Conservation (phyloP, 2,329 filamentous ascomycete genomes). For the Stagonosporopsis cucurbitacearum region DNA sequence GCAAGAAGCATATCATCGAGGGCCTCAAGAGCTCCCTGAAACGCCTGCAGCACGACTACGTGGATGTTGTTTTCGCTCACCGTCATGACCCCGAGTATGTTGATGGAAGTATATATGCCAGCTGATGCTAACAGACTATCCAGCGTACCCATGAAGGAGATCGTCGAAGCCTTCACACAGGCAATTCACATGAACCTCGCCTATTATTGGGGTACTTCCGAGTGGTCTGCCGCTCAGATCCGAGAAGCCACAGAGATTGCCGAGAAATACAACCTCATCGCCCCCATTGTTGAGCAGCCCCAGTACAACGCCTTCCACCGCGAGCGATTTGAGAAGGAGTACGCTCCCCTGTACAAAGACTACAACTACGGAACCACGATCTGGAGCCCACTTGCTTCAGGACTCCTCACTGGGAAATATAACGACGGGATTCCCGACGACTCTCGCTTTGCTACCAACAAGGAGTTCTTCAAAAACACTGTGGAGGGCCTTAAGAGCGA, state of each 20-base stretch:
- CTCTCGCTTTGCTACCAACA: constrained; percentile 66
- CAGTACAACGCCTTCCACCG: constrained; percentile 69
- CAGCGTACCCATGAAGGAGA: constrained; percentile 67
- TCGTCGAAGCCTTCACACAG: constrained; percentile 63
- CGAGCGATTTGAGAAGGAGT: constrained; percentile 67
- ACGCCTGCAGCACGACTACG: constrained; percentile 69
- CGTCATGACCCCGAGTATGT: constrained; percentile 59
- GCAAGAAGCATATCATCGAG: constrained; percentile 61
- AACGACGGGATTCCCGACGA: constrained; percentile 67
- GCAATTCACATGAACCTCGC: constrained; percentile 62
- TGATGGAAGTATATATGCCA: neutral
- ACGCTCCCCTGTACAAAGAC: constrained; percentile 63
- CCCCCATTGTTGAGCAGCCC: constrained; percentile 61
- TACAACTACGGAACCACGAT: constrained; percentile 64
- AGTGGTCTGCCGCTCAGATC: constrained; percentile 67
- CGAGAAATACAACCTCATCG: constrained; percentile 68
- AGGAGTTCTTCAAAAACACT: constrained; percentile 63
- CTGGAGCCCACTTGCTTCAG: constrained; percentile 62
- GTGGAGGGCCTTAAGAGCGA: constrained; percentile 59
- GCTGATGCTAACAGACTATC: constrained; percentile 13
- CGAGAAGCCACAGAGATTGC: constrained; percentile 65
- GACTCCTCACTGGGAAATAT: constrained; percentile 69
- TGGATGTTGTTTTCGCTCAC: constrained; percentile 69
- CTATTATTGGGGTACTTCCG: constrained; percentile 62
- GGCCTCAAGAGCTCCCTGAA: constrained; percentile 64